phyloP scores from a whole-genome alignment of 83 land plant genomes.

The Picea abies region DNA sequence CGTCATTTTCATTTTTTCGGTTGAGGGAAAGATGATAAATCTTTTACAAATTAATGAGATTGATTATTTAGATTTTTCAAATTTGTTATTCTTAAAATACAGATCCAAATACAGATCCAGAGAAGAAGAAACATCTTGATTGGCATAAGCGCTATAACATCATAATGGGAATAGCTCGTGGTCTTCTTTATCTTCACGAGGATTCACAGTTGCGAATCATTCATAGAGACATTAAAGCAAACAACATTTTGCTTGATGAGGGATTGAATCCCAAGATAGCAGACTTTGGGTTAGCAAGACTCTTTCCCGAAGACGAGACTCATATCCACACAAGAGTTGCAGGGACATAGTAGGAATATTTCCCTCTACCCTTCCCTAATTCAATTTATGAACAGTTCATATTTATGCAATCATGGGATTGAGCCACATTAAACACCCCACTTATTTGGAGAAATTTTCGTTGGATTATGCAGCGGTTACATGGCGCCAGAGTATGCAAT shows the following conservation, averaged over 20 bases:
- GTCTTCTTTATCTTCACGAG: neutral
- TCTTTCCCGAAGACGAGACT: neutral
- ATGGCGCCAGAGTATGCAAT: neutral
- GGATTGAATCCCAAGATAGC: neutral
- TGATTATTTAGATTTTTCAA: no score
- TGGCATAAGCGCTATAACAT: slow-evolving; percentile 1
- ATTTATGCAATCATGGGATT: no score
- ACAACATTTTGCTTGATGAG: neutral
- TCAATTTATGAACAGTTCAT: no score
- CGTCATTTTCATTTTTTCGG: neutral
- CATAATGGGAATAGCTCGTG: neutral
- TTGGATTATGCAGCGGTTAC: neutral
- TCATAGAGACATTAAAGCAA: neutral
- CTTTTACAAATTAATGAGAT: no score
- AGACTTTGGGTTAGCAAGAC: neutral
- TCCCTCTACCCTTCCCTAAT: no score
- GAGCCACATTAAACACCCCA: no score
- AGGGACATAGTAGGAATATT: slow-evolving; percentile 2
- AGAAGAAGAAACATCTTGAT: neutral
- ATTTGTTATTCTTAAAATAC: no score
- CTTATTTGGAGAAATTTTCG: no score
- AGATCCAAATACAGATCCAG: neutral
- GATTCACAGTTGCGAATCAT: neutral
- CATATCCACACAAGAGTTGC: neutral
- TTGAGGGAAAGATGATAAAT: no score